phyloP scores from a whole-genome alignment of 2,329 filamentous ascomycete genomes.

The Trichophaea hybrida region DNA sequence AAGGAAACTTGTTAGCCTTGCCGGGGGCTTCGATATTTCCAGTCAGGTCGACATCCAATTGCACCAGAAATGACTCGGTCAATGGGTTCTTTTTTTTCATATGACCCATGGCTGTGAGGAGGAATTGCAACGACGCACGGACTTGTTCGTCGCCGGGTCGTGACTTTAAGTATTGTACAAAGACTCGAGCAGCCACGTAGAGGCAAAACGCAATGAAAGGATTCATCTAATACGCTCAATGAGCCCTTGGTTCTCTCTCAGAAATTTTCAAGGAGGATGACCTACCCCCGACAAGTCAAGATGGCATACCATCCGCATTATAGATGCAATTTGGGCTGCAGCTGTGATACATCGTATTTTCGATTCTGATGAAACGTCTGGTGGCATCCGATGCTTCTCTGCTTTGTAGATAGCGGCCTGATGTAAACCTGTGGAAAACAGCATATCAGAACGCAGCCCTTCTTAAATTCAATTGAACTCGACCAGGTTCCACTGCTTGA shows the following conservation, averaged over 20 bases:
- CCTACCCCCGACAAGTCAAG: conserved; percentile 69
- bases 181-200: conserved; percentile 88
- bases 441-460: background rate
- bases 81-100: conserved; percentile 77
- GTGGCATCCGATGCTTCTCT: conserved; percentile 68
- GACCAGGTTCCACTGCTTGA: no score
- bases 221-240: conserved; percentile 53
- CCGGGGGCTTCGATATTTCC: conserved; percentile 21
- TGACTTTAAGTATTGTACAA: conserved; percentile 91
- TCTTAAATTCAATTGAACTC: no score
- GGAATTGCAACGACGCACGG: conserved; percentile 70
- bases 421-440: conserved; percentile 44
- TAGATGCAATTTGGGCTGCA: conserved; percentile 81
- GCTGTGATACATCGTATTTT: conserved; percentile 87
- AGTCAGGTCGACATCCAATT: conserved; percentile 72
- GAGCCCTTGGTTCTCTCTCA: background rate
- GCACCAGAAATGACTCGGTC: conserved; percentile 86
- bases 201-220: conserved; percentile 91
- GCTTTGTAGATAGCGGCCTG: conserved; percentile 97
- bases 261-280: conserved; percentile 17
- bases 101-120: conserved; percentile 79
- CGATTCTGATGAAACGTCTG: conserved; percentile 69
- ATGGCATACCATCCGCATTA: conserved; percentile 91
- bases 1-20: conserved; percentile 22
- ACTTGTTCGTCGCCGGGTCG: conserved; percentile 70